Conservation (phyloP, 225 moss, liverwort and hornwort species). For the Ulota crispa region DNA sequence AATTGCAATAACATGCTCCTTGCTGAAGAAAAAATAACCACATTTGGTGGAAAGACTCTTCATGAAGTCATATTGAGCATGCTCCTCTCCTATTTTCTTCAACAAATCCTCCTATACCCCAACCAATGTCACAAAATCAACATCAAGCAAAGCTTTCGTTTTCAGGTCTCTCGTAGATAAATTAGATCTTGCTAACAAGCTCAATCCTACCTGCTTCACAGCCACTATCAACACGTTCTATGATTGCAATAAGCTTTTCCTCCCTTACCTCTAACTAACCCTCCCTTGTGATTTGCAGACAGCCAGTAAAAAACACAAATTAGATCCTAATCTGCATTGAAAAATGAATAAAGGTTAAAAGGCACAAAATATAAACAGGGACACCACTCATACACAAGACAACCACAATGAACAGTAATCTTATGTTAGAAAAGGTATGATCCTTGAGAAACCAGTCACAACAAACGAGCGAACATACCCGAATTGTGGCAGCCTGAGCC, state of each 20-base stretch:
- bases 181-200: background rate
- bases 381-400: background rate
- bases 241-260: background rate
- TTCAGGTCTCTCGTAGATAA: background rate
- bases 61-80: constrained; percentile 86
- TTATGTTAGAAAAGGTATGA: background rate
- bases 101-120: constrained; percentile 71
- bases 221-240: background rate
- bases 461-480: constrained; percentile 47
- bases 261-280: background rate
- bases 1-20: constrained; percentile 81
- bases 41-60: constrained; percentile 84
- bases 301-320: background rate
- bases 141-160: constrained; percentile 14
- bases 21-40: constrained; percentile 77
- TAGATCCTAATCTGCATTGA: background rate
- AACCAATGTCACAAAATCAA: constrained; percentile 17
- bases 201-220: constrained; percentile 13
- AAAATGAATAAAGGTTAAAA: background rate
- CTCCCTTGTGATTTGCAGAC: background rate
- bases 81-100: constrained; percentile 81
- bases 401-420: background rate
- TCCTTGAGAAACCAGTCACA: background rate
- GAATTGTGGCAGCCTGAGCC: constrained; percentile 52
- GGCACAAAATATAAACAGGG: background rate